These are phyloP conservation scores for Rosa hybrid DNA, from an alignment of 331 rosid genomes.

Conservation along the genomic window DNA sequence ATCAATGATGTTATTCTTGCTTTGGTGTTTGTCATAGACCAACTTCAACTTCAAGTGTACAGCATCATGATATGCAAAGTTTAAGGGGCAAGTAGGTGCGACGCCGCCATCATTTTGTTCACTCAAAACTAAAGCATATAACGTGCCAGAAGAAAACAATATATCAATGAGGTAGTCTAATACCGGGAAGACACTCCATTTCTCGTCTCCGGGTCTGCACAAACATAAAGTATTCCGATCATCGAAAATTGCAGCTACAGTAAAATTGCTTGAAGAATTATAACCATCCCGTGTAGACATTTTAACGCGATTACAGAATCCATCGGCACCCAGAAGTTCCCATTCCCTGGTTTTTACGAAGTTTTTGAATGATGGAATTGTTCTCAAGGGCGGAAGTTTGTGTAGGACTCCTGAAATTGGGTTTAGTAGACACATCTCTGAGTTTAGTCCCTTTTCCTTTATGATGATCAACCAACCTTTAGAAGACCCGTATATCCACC, in stretches of 20 bases:
- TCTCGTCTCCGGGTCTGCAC: not conserved
- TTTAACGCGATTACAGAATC: not conserved
- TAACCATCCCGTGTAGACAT: too few species aligned
- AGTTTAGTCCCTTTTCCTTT: not conserved
- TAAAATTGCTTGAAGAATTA: not conserved
- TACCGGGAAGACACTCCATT: not conserved
- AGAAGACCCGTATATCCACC: not conserved
- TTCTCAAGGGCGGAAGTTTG: not conserved
- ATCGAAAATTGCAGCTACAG: too few species aligned
- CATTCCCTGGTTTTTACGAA: not conserved
- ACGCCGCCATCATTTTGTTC: too few species aligned
- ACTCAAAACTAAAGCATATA: not conserved
- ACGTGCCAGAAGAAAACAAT: not conserved
- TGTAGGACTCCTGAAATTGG: not conserved
- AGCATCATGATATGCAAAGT: not conserved
- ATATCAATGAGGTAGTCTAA: not conserved
- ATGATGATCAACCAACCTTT: not conserved
- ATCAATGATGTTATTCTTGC: too few species aligned
- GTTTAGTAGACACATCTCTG: not conserved
- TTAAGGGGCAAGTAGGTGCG: not conserved
- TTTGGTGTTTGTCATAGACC: not conserved
- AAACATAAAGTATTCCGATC: too few species aligned
- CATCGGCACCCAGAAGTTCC: not conserved
- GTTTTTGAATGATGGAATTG: not conserved
- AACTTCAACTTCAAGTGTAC: not conserved